Evolutionary conservation across 2,329 filamentous ascomycete genomes (phyloP).

Genomic region (Paraphoma sp.): DNA sequence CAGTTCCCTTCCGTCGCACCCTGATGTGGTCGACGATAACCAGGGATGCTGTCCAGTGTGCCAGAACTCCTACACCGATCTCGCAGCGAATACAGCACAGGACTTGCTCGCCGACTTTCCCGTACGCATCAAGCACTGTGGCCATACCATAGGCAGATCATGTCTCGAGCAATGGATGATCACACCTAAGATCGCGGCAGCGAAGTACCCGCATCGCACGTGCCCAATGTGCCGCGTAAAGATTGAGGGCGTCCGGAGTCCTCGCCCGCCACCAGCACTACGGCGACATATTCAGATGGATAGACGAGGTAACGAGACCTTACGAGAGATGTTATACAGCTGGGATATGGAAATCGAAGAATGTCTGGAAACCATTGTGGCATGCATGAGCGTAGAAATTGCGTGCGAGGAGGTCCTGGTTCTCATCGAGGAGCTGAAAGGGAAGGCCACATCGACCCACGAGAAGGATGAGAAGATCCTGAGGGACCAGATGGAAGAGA

Average conservation of each 20-base stretch:
- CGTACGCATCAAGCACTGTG: conserved; percentile 33
- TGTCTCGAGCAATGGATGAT: conserved; percentile 34
- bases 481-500: conserved; percentile 2
- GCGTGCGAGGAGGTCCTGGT: conserved; percentile 16
- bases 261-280: conserved; percentile 1
- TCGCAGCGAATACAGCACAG: conserved; percentile 7
- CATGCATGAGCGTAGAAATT: conserved; percentile 28
- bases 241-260: conserved; percentile 15
- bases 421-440: conserved; percentile 2
- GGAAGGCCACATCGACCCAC: not conserved
- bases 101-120: conserved; percentile 29
- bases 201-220: conserved; percentile 24
- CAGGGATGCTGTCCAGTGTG: conserved; percentile 24
- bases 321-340: conserved; percentile 10
- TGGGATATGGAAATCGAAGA: conserved; percentile 18
- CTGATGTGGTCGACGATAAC: conserved; percentile 10
- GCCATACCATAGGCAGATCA: conserved; percentile 29
- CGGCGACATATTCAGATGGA: conserved; percentile 11
- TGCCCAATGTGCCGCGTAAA: conserved; percentile 29
- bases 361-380: conserved; percentile 10
- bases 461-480: conserved; percentile 5
- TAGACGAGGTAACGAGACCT: conserved; percentile 3
- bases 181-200: conserved; percentile 25
- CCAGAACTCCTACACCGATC: conserved; percentile 25
- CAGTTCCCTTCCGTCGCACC: conserved; percentile 1